Percentiles rank a stretch among this genome's conserved stretches.
These are phyloP conservation scores for Scutellaria minor DNA, from an alignment of 257 asterid genomes.

Conservation along the genomic window DNA sequence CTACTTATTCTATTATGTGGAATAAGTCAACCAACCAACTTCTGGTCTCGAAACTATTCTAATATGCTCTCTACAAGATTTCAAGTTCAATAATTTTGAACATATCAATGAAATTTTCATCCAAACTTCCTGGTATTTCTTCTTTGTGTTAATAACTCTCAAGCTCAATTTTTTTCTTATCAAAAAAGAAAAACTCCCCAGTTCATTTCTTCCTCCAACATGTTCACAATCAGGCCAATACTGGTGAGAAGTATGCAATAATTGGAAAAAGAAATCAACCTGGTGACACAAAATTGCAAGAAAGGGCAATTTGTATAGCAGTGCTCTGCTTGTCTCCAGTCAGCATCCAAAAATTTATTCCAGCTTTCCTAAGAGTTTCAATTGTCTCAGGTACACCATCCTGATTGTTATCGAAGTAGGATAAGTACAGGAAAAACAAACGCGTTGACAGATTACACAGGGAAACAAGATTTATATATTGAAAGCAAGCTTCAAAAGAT, in stretches of 20 bases:
- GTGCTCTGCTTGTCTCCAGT: slow-evolving; percentile 98
- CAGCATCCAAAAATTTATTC: slow-evolving; percentile 98
- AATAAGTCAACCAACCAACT: neutral
- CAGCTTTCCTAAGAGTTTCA: slow-evolving; percentile 87
- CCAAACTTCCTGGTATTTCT: slow-evolving; percentile 25
- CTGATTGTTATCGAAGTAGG: slow-evolving; percentile 48
- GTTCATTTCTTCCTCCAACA: neutral
- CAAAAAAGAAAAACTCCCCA: neutral
- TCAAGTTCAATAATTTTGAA: slow-evolving; percentile 3
- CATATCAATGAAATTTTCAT: neutral
- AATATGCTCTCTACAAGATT: slow-evolving; percentile 5
- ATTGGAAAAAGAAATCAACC: slow-evolving; percentile 49
- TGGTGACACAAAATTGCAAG: slow-evolving; percentile 96
- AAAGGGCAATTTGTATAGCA: slow-evolving; percentile 95
- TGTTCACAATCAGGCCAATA: slow-evolving; percentile 20
- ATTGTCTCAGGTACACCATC: slow-evolving; percentile 99
- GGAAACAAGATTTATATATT: slow-evolving; percentile 7
- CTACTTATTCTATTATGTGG: slow-evolving; percentile 2
- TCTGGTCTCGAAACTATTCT: neutral
- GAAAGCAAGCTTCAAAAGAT: slow-evolving; percentile 32
- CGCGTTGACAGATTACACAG: slow-evolving; percentile 25
- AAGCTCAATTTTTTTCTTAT: neutral
- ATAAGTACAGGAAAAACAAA: slow-evolving; percentile 30
- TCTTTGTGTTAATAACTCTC: slow-evolving; percentile 13
- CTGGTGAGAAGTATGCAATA: slow-evolving; percentile 22